A percentile compares a stretch with the other conserved stretches of the same genome.
Conservation (phyloP, 2,329 filamentous ascomycete genomes). For the Aspergillus clavatus region DNA sequence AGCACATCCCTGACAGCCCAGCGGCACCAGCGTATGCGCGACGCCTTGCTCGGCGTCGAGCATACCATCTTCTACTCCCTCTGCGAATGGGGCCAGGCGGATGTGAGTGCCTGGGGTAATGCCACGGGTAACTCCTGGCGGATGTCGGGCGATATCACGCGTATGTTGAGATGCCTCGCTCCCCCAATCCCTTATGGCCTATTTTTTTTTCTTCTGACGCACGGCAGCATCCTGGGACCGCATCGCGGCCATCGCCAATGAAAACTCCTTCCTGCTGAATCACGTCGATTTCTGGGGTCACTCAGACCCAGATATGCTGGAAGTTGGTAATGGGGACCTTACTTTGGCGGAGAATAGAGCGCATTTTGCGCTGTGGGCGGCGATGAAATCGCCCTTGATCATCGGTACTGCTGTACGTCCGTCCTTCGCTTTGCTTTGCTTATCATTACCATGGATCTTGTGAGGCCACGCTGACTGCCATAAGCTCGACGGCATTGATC, state of each 20-base stretch:
- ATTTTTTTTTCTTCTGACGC: too few species aligned
- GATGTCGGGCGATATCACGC: slow-evolving; percentile 32
- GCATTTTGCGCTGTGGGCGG: slow-evolving; percentile 51
- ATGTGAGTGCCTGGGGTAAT: slow-evolving; percentile 50
- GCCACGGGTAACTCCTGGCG: slow-evolving; percentile 46
- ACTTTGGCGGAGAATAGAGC: slow-evolving; percentile 45
- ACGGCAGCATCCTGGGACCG: slow-evolving; percentile 23
- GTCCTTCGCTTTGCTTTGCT: too few species aligned
- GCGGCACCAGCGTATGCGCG: slow-evolving; percentile 50
- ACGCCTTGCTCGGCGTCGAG: slow-evolving; percentile 45
- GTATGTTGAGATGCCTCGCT: too few species aligned
- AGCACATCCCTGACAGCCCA: slow-evolving; percentile 43
- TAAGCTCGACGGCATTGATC: slow-evolving; percentile 34
- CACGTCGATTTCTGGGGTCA: slow-evolving; percentile 47
- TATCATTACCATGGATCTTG: neutral
- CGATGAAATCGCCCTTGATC: slow-evolving; percentile 48
- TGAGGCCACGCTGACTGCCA: slow-evolving; percentile 2
- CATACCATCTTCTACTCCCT: slow-evolving; percentile 49
- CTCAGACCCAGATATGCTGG: slow-evolving; percentile 49
- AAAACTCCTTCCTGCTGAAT: slow-evolving; percentile 46
- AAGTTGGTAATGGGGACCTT: slow-evolving; percentile 49
- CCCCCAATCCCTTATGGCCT: too few species aligned
- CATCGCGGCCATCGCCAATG: slow-evolving; percentile 45
- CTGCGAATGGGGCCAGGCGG: slow-evolving; percentile 51
- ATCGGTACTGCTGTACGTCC: slow-evolving; percentile 42